Evolutionary conservation across 306 rosid species (phyloP).

Genomic region (Crataegus laevigata): DNA sequence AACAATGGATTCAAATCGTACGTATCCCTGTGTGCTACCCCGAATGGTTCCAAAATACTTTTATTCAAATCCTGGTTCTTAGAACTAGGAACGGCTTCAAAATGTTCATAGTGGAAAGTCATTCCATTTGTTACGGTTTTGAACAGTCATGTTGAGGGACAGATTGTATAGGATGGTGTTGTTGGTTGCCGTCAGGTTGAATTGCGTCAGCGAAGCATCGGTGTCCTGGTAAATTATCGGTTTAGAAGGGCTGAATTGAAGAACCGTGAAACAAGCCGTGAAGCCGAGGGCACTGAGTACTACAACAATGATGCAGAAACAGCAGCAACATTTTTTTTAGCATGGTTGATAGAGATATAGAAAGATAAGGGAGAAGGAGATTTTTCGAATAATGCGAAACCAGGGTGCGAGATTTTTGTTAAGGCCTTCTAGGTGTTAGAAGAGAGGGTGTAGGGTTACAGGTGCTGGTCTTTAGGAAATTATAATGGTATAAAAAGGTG

Average conservation of each 20-base stretch:
- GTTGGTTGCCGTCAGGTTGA: constrained; percentile 16
- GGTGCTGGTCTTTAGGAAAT: background rate
- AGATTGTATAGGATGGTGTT: background rate
- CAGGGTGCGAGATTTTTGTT: background rate
- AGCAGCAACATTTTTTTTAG: background rate
- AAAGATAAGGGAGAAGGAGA: no score
- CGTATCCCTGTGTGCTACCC: background rate
- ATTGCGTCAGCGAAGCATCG: constrained; percentile 34
- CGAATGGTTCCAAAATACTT: background rate
- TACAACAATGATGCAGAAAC: background rate
- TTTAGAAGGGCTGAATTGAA: constrained; percentile 19
- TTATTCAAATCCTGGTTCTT: background rate
- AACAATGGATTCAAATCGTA: background rate
- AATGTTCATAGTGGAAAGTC: background rate
- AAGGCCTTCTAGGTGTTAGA: no score
- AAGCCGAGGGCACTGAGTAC: constrained; percentile 3
- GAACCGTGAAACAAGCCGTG: constrained; percentile 12
- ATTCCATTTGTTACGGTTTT: background rate
- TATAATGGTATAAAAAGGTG: background rate
- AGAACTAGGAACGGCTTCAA: background rate
- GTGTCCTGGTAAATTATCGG: constrained; percentile 21
- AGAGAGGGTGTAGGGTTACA: background rate
- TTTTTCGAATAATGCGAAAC: background rate
- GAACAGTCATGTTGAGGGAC: background rate
- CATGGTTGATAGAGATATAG: background rate